Conservation (phyloP, 1,284 basidiomycete genomes). For the Ustilago trichophora region DNA sequence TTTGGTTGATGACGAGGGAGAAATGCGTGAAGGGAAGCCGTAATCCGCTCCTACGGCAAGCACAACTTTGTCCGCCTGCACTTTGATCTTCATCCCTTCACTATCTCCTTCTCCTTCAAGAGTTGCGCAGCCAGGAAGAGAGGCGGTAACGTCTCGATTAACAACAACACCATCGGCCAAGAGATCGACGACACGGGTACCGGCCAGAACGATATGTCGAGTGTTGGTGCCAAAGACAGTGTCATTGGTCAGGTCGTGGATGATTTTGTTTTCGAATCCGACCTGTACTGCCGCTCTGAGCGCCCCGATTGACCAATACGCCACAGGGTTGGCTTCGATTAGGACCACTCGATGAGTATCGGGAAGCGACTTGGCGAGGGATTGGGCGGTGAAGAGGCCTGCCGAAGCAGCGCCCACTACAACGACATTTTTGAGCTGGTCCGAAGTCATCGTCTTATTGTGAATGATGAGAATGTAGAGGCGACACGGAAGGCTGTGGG, state of each 20-base stretch:
- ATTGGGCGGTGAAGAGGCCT: constrained; percentile 52
- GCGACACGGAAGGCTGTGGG: too few species aligned
- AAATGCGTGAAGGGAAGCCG: constrained; percentile 23
- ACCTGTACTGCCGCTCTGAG: constrained; percentile 68
- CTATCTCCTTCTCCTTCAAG: not conserved
- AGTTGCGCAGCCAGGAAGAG: not conserved
- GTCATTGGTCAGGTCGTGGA: constrained; percentile 19
- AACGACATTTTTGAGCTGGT: constrained; percentile 39
- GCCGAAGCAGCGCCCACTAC: constrained; percentile 45
- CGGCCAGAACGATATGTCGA: constrained; percentile 30
- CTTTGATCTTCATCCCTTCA: constrained; percentile 7
- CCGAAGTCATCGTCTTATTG: not conserved
- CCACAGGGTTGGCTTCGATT: constrained; percentile 67
- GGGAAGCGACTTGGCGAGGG: constrained; percentile 64
- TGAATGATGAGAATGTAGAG: too few species aligned
- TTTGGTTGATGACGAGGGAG: constrained; percentile 1
- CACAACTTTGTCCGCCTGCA: constrained; percentile 23
- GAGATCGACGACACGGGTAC: constrained; percentile 16
- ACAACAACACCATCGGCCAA: constrained; percentile 18
- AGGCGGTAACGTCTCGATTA: constrained; percentile 9
- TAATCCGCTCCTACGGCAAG: constrained; percentile 41
- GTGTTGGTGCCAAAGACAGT: constrained; percentile 21
- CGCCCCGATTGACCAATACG: constrained; percentile 66
- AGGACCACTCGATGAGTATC: constrained; percentile 67
- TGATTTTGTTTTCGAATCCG: constrained; percentile 53